Conservation (phyloP, 192 early-diverging fungal genomes). For the Rhizophagus clarus region DNA sequence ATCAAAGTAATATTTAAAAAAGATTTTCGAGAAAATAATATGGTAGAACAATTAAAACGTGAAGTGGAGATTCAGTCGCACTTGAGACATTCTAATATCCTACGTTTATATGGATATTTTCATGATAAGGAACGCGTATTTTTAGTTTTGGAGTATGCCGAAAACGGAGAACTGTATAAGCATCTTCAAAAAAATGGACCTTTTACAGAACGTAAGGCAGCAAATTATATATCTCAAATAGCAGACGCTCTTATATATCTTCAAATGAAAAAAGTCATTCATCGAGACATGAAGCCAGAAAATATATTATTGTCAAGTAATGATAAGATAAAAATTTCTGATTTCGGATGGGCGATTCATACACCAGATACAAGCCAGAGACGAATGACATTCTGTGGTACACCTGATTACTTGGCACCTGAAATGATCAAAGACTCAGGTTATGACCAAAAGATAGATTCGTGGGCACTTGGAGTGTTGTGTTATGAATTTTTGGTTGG, state of each 20-base stretch:
- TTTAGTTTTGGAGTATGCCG: constrained; percentile 95
- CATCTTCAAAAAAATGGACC: constrained; percentile 65
- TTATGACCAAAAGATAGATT: constrained; percentile 80
- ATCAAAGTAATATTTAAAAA: constrained; percentile 90
- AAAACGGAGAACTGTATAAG: constrained; percentile 91
- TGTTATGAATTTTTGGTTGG: constrained; percentile 94
- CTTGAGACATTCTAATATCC: constrained; percentile 81
- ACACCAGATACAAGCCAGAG: constrained; percentile 51
- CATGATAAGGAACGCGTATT: constrained; percentile 92
- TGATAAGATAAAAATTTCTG: constrained; percentile 91
- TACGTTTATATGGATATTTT: constrained; percentile 96
- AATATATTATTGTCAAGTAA: constrained; percentile 83
- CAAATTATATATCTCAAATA: constrained; percentile 76
- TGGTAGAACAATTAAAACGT: constrained; percentile 85
- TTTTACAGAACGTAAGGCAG: constrained; percentile 75
- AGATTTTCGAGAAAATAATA: constrained; percentile 70
- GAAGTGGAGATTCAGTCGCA: constrained; percentile 96
- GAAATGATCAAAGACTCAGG: constrained; percentile 90
- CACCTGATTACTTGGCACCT: constrained; percentile 93
- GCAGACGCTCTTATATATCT: constrained; percentile 86
- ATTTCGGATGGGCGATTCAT: constrained; percentile 99
- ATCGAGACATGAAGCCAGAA: constrained; percentile 97
- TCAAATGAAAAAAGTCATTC: constrained; percentile 90
- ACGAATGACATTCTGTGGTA: constrained; percentile 76
- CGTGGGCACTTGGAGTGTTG: constrained; percentile 92